Base-by-base conservation (phyloP, 108 stramenopile species). In the Thalassiosira profunda region DNA sequence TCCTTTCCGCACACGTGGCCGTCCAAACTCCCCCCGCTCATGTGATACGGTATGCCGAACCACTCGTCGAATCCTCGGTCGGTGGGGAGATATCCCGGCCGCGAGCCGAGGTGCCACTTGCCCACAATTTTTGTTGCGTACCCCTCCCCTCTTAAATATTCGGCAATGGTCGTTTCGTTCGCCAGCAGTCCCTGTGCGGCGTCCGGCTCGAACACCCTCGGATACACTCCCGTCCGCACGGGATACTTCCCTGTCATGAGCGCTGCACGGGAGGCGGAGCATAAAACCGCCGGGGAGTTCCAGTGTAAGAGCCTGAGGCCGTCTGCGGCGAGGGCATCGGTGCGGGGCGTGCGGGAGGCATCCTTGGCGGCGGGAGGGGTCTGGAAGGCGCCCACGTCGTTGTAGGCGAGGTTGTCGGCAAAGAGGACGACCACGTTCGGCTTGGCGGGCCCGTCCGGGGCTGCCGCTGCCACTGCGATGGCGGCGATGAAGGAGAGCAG, bases 71-170 rank as follows among this genome's bases (percentile, higher is more conserved):
- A 94, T 7, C 92, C 92, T 51, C 84, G 86, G 18, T 88, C 72
- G 9, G 86, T 84, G 14, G 89, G 92, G 14, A 90, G 59, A 60
- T 62, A 85, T 8, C 54, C 70, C 23, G 60, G 58, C 15, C 76
- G 51, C 18, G 86, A 85, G 11, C 91, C 91, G 17, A 93, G 66
- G 64, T 93, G 88, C 91, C 91, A 93, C 60, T 93, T 93, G 6
- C 91, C 92, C 35, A 90, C 75, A 51, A 88, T 86, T 23, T 71
- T 78, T 2, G 92, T 90, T 0, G 82, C 70, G 67, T 94, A 94
- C 41, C 86, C 86, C 30, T 58, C 63, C 8, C 56, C 71, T 18
- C 74, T 62, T 17, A 92, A 55, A 40, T 81, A 56, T 34, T 84
- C 82, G 1, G 87, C 82, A 10, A 92, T 52, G 7, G 86, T 87